Evolutionary conservation across 164 flowering plant genomes (phyloP).

Genomic region (Magnolia officinalis): DNA sequence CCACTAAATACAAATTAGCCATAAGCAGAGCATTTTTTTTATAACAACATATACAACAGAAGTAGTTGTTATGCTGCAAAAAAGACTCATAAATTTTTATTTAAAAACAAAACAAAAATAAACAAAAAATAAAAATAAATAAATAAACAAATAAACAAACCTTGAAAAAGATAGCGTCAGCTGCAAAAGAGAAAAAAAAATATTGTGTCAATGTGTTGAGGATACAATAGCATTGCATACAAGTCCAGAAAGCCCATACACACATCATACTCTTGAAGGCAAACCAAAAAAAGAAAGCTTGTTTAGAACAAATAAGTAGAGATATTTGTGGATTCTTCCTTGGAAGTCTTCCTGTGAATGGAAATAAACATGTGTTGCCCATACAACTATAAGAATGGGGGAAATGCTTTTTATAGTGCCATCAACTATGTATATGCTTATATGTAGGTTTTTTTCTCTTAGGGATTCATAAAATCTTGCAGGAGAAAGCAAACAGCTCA

Average conservation of each 20-base stretch:
- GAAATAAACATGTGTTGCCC: background rate
- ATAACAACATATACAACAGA: background rate
- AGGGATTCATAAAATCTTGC: background rate
- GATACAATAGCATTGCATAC: background rate
- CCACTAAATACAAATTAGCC: background rate
- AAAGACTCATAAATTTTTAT: background rate
- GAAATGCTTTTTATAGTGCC: background rate
- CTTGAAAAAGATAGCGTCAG: conserved; percentile 64
- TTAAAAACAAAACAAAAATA: background rate
- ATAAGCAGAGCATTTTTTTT: background rate
- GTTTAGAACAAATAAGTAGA: background rate
- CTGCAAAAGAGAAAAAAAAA: conserved; percentile 49
- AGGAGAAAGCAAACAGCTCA: background rate
- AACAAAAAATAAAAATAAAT: no score
- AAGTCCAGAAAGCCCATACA: background rate
- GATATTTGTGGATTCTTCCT: background rate
- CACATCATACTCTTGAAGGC: background rate
- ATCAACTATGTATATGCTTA: background rate
- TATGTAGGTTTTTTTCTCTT: background rate
- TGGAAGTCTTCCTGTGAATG: background rate
- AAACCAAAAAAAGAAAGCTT: background rate
- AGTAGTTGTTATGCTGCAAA: background rate
- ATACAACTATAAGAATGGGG: background rate
- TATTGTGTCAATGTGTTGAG: conserved; percentile 11
- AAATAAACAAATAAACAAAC: conserved; percentile 33